A percentile compares a stretch with the other conserved stretches of the same genome.
Evolutionary conservation across 2,329 filamentous ascomycete genomes (phyloP).

Genomic region (Neobulgaria alba): DNA sequence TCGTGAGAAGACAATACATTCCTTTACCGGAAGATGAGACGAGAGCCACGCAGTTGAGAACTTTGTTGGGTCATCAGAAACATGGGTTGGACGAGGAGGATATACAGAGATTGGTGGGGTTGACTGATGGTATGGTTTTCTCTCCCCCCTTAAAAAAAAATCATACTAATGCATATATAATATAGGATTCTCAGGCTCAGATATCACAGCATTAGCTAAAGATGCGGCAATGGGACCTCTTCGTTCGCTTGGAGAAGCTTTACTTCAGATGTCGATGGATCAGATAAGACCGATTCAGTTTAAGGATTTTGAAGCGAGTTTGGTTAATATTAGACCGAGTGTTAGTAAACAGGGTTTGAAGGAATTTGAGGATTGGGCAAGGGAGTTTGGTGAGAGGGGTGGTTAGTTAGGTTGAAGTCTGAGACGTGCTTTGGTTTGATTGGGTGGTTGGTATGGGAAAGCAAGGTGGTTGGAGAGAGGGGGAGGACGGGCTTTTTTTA

Average conservation of each 20-base stretch:
- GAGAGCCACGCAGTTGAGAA: conserved; percentile 68
- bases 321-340: conserved; percentile 79
- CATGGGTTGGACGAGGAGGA: conserved; percentile 55
- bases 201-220: conserved; percentile 93
- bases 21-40: conserved; percentile 82
- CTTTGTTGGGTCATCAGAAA: conserved; percentile 77
- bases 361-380: conserved; percentile 91
- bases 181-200: conserved; percentile 90
- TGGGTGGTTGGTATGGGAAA: neutral
- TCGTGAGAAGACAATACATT: conserved; percentile 92
- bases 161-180: neutral
- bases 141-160: neutral
- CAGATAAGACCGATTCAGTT: conserved; percentile 83
- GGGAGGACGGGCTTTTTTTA: neutral
- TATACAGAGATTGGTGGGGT: conserved; percentile 61
- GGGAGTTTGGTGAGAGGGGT: conserved; percentile 84
- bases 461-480: neutral
- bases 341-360: conserved; percentile 79
- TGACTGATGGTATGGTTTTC: conserved; percentile 53
- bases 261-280: conserved; percentile 88
- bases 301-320: conserved; percentile 73
- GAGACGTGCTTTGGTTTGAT: too few relatives aligned
- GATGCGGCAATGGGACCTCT: conserved; percentile 97
- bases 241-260: conserved; percentile 77
- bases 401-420: conserved; percentile 41